A percentile compares a stretch with the other conserved stretches of the same genome.
Conservation (phyloP, 2,329 filamentous ascomycete species). For the Colletotrichum sp. region DNA sequence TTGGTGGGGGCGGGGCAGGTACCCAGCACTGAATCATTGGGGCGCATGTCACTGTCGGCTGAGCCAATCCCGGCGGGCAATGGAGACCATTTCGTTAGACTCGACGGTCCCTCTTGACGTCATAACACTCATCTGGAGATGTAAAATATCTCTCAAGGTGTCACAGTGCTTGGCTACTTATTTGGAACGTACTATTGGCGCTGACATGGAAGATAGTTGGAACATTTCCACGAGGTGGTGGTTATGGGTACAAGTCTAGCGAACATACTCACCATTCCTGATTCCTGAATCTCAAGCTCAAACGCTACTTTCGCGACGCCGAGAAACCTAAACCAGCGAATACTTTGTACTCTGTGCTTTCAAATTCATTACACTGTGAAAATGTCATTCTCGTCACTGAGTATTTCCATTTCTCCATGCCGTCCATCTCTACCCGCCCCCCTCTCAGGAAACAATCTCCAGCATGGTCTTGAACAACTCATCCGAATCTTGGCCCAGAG, state of each 20-base stretch:
- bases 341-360: rapidly evolving
- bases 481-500: conserved; percentile 10
- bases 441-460: not conserved
- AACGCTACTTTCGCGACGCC: rapidly evolving
- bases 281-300: not conserved
- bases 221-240: not conserved
- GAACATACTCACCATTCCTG: not conserved
- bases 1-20: not conserved
- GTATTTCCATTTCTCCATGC: not conserved
- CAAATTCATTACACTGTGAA: rapidly evolving
- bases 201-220: not conserved
- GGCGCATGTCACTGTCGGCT: not conserved
- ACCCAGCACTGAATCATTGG: conserved; percentile 8
- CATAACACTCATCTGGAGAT: not conserved
- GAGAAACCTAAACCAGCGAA: rapidly evolving
- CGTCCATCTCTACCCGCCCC: not conserved
- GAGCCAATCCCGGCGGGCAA: not conserved
- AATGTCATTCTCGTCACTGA: not conserved
- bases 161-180: not conserved
- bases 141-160: not conserved
- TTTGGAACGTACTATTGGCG: rapidly evolving
- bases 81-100: not conserved
- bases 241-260: not conserved
- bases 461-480: not conserved
- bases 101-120: not conserved